phyloP scores from a whole-genome alignment of 164 flowering plant genomes.

The Magnolia officinalis region DNA sequence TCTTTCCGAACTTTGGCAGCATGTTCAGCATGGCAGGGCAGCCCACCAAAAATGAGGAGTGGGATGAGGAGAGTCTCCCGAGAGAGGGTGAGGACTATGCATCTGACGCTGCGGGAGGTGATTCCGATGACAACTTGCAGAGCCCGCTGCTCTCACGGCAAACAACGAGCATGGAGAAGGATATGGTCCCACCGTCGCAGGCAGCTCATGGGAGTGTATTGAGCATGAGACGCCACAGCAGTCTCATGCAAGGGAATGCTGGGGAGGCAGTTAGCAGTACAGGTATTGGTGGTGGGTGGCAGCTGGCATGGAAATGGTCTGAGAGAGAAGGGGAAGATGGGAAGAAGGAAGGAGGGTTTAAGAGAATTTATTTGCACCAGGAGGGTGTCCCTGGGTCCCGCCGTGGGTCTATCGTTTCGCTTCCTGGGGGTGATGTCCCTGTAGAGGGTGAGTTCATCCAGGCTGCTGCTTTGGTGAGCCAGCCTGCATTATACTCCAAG shows the following conservation, averaged over 20 bases:
- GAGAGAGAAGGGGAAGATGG: conserved; percentile 49
- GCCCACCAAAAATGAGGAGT: conserved; percentile 34
- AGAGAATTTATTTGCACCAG: conserved; percentile 53
- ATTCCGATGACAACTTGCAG: conserved; percentile 44
- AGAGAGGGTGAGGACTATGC: conserved; percentile 41
- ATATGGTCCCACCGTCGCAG: conserved; percentile 30
- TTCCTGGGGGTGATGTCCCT: conserved; percentile 35
- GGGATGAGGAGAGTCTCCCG: conserved; percentile 54
- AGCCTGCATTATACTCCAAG: conserved; percentile 48
- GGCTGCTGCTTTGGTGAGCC: conserved; percentile 61
- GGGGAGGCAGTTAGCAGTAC: conserved; percentile 36
- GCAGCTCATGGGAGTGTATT: conserved; percentile 39
- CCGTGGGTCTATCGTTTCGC: conserved; percentile 49
- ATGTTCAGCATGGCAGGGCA: conserved; percentile 45
- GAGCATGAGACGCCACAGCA: conserved; percentile 39
- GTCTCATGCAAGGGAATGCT: conserved; percentile 32
- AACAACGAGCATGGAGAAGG: conserved; percentile 42
- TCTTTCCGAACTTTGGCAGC: conserved; percentile 57
- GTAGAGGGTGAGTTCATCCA: conserved; percentile 36
- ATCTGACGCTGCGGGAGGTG: conserved; percentile 37
- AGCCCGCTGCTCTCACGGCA: conserved; percentile 56
- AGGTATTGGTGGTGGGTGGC: conserved; percentile 73
- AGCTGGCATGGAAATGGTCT: conserved; percentile 51
- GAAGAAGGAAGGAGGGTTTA: conserved; percentile 44
- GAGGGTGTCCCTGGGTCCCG: conserved; percentile 42